Evolutionary conservation across 768 basidiomycete genomes (phyloP).

Genomic region (Scleroderma citrinum): DNA sequence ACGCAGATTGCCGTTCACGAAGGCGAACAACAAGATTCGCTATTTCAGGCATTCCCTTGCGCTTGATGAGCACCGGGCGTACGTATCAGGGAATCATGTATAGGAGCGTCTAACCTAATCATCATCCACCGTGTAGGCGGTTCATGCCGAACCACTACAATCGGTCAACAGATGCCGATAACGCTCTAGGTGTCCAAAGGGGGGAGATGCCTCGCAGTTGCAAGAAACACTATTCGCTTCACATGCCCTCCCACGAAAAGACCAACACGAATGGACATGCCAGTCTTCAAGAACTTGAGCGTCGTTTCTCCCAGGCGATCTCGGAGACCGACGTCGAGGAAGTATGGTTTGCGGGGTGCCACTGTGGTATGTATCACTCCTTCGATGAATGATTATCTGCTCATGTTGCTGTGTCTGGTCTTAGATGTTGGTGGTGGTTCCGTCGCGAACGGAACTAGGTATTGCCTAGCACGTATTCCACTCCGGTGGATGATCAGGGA

Average conservation of each 20-base stretch:
- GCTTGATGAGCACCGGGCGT: conserved; percentile 61
- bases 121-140: conserved; percentile 14
- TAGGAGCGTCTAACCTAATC: background rate
- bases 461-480: conserved; percentile 63
- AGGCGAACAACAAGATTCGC: conserved; percentile 51
- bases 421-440: conserved; percentile 63
- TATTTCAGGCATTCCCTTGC: conserved; percentile 67
- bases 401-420: conserved; percentile 39
- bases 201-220: conserved; percentile 42
- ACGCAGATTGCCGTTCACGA: conserved; percentile 58
- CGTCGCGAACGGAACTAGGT: conserved; percentile 47
- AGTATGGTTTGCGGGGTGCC: conserved; percentile 35
- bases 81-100: conserved; percentile 1
- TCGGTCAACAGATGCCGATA: conserved; percentile 36
- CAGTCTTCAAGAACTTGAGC: conserved; percentile 34
- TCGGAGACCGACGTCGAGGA: conserved; percentile 59
- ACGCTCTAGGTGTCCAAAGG: conserved; percentile 39
- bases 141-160: conserved; percentile 33
- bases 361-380: conserved; percentile 46
- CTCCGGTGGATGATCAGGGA: conserved; percentile 77
- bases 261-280: conserved; percentile 3
- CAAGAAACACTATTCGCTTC: conserved; percentile 15
- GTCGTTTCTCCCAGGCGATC: conserved; percentile 31
- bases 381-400: background rate
- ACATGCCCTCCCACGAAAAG: background rate